Evolutionary conservation across 768 basidiomycete species (phyloP).

Genomic region (Cyclocybe cylindracea): DNA sequence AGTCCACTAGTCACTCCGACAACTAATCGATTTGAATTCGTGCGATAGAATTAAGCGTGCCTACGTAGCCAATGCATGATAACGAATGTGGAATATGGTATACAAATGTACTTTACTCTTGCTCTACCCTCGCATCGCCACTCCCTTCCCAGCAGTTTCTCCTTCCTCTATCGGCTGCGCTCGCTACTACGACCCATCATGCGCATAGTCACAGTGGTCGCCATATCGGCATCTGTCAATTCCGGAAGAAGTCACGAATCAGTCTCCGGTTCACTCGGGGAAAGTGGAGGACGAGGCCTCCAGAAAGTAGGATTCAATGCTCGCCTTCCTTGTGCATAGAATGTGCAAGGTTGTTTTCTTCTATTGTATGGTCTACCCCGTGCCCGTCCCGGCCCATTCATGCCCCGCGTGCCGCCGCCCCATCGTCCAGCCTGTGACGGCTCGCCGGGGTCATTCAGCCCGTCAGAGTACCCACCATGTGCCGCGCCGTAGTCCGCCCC

Average conservation of each 20-base stretch:
- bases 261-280: constrained; percentile 35
- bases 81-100: constrained; percentile 20
- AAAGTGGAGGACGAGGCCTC: neutral
- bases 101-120: constrained; percentile 13
- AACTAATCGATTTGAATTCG: too few species aligned
- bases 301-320: constrained; percentile 50
- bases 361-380: constrained; percentile 68
- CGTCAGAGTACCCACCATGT: constrained; percentile 45
- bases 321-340: constrained; percentile 92
- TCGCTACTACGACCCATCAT: constrained; percentile 42
- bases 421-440: constrained; percentile 39
- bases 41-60: neutral
- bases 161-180: neutral
- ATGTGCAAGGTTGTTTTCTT: constrained; percentile 82
- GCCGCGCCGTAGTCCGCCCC: constrained; percentile 54
- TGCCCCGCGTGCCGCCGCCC: constrained; percentile 49
- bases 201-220: constrained; percentile 85
- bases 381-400: constrained; percentile 52
- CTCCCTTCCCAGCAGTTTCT: neutral
- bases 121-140: too few species aligned
- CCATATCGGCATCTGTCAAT: constrained; percentile 85
- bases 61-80: constrained; percentile 3
- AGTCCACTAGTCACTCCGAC: too few species aligned
- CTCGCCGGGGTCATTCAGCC: constrained; percentile 1
- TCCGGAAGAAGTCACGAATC: constrained; percentile 44